A percentile compares a stretch with the other conserved stretches of the same genome.
Evolutionary conservation across 768 basidiomycete species (phyloP).

Genomic region (Naematelia encephala): DNA sequence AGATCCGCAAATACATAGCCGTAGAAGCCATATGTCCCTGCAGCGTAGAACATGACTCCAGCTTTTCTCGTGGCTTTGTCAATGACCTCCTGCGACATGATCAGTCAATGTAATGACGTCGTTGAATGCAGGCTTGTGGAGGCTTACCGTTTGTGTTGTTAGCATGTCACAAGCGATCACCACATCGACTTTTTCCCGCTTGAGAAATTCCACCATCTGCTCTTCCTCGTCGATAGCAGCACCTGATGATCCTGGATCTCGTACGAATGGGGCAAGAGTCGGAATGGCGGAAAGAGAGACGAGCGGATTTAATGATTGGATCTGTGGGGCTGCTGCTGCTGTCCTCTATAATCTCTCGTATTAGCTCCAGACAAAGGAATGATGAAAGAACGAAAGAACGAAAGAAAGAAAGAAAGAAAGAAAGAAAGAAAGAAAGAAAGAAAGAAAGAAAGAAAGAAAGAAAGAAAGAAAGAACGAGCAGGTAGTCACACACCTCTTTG

Average conservation of each 20-base stretch:
- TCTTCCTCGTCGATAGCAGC: constrained; percentile 15
- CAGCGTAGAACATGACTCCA: constrained; percentile 81
- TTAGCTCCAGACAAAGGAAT: not conserved
- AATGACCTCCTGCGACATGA: constrained; percentile 61
- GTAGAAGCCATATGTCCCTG: constrained; percentile 80
- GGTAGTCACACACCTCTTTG: constrained; percentile 61
- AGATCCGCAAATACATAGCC: constrained; percentile 96
- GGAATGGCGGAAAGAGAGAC: constrained; percentile 73
- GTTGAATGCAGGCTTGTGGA: not conserved
- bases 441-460: not conserved
- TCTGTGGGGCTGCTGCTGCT: constrained; percentile 74
- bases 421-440: not conserved
- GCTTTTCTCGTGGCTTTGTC: constrained; percentile 75
- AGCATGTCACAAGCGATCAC: constrained; percentile 82
- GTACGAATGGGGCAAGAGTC: constrained; percentile 60
- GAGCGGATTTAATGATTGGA: constrained; percentile 87
- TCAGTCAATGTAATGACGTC: not conserved
- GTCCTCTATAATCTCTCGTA: constrained; percentile 63
- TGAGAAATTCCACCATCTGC: constrained; percentile 43
- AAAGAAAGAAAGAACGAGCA: not conserved
- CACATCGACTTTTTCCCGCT: constrained; percentile 58
- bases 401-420: not conserved
- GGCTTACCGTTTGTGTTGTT: constrained; percentile 65
- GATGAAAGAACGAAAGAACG: not conserved
- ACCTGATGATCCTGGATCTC: constrained; percentile 21